phyloP scores from a whole-genome alignment of 805 yeast genomes.

The Metschnikowia colocasiae region DNA sequence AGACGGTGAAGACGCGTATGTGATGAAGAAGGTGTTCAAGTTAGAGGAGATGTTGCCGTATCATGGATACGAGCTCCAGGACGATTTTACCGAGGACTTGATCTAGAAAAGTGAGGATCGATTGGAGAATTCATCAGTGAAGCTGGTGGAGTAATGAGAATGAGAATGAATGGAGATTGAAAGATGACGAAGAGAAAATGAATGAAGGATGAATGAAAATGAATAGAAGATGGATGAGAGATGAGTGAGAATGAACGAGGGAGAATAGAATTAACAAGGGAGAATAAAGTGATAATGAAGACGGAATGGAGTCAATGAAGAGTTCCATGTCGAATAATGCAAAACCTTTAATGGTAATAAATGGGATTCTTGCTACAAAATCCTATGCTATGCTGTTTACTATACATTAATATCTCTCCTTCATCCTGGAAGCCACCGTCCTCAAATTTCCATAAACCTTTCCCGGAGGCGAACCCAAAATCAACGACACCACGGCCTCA shows the following conservation, averaged over 20 bases:
- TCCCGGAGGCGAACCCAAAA: constrained; percentile 97
- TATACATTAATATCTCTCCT: constrained; percentile 72
- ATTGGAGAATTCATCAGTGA: neutral
- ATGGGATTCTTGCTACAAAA: no score
- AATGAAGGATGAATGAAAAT: no score
- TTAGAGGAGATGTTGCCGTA: constrained; percentile 62
- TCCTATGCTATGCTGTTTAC: neutral
- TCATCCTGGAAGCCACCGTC: constrained; percentile 94
- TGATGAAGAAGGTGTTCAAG: constrained; percentile 73
- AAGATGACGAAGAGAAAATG: no score
- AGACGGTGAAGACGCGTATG: constrained; percentile 96
- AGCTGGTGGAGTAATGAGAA: neutral
- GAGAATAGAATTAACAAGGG: no score
- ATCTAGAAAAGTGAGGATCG: constrained; percentile 3
- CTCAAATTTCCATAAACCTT: constrained; percentile 96
- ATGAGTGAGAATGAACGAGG: no score
- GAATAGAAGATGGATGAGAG: no score
- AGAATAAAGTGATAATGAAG: no score
- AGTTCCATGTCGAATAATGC: no score
- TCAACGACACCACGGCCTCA: constrained; percentile 90
- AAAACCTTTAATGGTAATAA: no score
- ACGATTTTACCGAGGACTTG: constrained; percentile 45
- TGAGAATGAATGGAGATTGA: no score
- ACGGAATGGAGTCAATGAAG: no score
- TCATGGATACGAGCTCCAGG: constrained; percentile 42